Percentiles rank a stretch among this genome's conserved stretches.
Evolutionary conservation across 2,329 filamentous ascomycete species (phyloP).

Genomic region (Pseudogymnoascus sp.): DNA sequence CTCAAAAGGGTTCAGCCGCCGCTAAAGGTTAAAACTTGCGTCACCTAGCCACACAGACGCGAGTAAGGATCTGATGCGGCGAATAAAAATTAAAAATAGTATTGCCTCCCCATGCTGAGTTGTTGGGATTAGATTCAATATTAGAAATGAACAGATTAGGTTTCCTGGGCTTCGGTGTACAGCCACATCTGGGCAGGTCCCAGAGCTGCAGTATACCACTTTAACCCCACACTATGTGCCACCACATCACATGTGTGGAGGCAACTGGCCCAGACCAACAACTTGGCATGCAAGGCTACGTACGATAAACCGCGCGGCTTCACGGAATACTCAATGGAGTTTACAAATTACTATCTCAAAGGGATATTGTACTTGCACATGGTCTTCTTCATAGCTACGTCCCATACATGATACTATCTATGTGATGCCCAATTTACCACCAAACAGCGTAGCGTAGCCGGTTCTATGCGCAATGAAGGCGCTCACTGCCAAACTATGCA

Average conservation of each 20-base stretch:
- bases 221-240: not conserved
- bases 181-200: not conserved
- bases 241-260: not conserved
- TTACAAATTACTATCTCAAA: not conserved
- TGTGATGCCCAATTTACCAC: not conserved
- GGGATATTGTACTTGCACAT: not conserved
- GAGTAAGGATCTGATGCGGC: not conserved
- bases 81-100: constrained; percentile 7
- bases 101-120: not conserved
- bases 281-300: constrained; percentile 8
- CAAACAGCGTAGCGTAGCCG: not conserved
- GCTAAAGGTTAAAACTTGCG: not conserved
- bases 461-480: not conserved
- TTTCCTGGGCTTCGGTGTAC: not conserved
- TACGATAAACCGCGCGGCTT: not conserved
- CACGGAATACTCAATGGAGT: not conserved
- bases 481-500: not conserved
- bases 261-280: not conserved
- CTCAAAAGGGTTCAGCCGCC: constrained; percentile 9
- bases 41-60: not conserved
- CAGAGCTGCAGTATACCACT: not conserved
- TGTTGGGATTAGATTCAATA: not conserved
- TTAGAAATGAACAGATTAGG: not conserved
- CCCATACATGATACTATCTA: not conserved
- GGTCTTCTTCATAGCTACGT: not conserved